Base-by-base conservation (phyloP, 1,284 basidiomycete species). In the Pseudomicrostroma phylloplanum region DNA sequence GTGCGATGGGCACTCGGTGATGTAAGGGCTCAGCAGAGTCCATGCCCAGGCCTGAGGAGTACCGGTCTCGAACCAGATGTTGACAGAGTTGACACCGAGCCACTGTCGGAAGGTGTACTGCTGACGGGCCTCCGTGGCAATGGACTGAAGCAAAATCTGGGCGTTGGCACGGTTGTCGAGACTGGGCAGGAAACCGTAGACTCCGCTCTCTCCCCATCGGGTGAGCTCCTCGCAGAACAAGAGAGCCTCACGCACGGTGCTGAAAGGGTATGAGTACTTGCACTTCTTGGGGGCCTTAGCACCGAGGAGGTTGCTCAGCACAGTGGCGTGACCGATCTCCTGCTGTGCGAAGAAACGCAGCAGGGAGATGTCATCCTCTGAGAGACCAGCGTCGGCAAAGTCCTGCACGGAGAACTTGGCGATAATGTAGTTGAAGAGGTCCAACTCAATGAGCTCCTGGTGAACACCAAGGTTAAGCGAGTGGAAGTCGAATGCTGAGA, bases 381-480 rank as follows among this genome's bases (percentile, higher is more conserved):
- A 60, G 23, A 73, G 39, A 25, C 70, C 70, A 26, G 57, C 59
- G 7, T 58, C 63, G 36, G 65, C 65, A 53, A 69, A 72, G 53
- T 73, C 67, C 13, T 60, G 68, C n/a, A 64, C 67, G 9, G 68
- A 67, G 48, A 73, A 73, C 53, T 65, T 65, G 55, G 64, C 63
- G 25, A 73, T 60, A 6, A 59, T 68, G 49, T 73, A 68, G 60
- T 72, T 72, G 70, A 73, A 73, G 2, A 67, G 61, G 53, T 73
- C 71, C 19, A 72, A 64, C 67, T 73, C 71, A 55, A 73, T 73
- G 60, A 67, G 70, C 64, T 73, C 71, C 48, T 72, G 70, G 53
- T 68, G 68, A 40, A 67, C 8, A 26, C 61, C 69, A 21, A 71
- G 69, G 11, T 62, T 65, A 30, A 72, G 62, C 40, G 64, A 65